Conservation (phyloP, 176 grass and related monocot genomes). For the Aegilops sharonensis region DNA sequence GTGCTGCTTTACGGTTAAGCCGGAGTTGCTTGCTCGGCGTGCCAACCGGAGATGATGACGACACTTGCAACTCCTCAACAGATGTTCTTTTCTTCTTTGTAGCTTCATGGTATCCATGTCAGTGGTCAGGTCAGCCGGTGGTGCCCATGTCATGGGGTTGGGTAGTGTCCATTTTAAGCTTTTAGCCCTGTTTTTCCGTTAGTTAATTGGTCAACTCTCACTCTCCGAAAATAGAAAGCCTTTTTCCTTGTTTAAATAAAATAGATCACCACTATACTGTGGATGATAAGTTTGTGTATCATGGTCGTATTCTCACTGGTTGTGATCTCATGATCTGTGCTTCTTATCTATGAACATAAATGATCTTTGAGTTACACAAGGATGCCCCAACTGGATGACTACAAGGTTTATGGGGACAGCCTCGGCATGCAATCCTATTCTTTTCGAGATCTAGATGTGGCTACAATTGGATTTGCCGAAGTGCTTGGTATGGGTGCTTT, state of each 20-base stretch:
- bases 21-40: too few relatives aligned
- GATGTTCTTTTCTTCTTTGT: too few relatives aligned
- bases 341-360: background rate
- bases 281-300: too few relatives aligned
- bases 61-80: too few relatives aligned
- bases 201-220: background rate
- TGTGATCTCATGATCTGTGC: background rate
- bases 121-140: too few relatives aligned
- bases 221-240: background rate
- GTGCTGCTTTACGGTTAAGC: too few relatives aligned
- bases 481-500: constrained; percentile 40
- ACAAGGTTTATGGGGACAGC: background rate
- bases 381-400: constrained; percentile 4
- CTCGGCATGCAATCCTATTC: background rate
- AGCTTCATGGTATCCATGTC: too few relatives aligned
- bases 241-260: constrained; percentile 23
- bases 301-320: constrained; percentile 20
- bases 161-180: too few relatives aligned
- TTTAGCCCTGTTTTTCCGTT: too few relatives aligned
- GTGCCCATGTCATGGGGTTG: too few relatives aligned
- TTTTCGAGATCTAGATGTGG: constrained; percentile 35
- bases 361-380: background rate
- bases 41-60: too few relatives aligned
- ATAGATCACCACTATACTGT: too few relatives aligned
- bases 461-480: constrained; percentile 28